Percentiles rank a stretch among this genome's conserved stretches.
Conservation (phyloP, 345 rosid species). For the Turnera subulata region DNA sequence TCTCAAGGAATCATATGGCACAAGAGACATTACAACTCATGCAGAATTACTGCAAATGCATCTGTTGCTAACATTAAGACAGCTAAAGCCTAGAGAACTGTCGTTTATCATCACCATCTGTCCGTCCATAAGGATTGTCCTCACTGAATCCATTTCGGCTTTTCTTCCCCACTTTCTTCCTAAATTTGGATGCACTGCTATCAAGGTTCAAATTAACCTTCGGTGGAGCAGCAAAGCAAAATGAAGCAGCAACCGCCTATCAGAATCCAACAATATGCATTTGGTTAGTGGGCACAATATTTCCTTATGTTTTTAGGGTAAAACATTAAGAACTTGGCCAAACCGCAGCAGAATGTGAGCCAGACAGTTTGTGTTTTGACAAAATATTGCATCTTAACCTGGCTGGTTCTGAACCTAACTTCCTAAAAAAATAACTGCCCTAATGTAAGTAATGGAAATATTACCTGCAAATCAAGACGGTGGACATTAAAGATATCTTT, state of each 20-base stretch:
- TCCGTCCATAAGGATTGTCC: slow-evolving; percentile 77
- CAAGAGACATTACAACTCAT: no score
- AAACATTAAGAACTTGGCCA: neutral
- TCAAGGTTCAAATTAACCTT: slow-evolving; percentile 84
- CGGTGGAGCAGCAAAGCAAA: slow-evolving; percentile 86
- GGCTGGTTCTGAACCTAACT: no score
- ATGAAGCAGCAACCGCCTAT: slow-evolving; percentile 88
- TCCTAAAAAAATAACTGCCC: neutral
- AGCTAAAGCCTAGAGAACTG: neutral
- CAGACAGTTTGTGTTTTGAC: no score
- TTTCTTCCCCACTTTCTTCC: slow-evolving; percentile 57
- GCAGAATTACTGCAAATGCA: no score
- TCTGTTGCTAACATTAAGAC: no score
- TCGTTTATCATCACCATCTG: neutral
- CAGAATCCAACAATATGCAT: slow-evolving; percentile 11
- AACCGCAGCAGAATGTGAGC: neutral
- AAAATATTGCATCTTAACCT: no score
- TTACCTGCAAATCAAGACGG: slow-evolving; percentile 87
- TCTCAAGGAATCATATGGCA: no score
- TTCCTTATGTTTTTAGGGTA: neutral
- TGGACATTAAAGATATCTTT: slow-evolving; percentile 94
- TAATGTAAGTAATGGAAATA: neutral
- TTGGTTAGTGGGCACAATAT: neutral
- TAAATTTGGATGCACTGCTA: slow-evolving; percentile 80
- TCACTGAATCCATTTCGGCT: slow-evolving; percentile 58